These are phyloP conservation scores for Plantago elongata DNA, from an alignment of 257 asterid genomes.

Conservation along the genomic window DNA sequence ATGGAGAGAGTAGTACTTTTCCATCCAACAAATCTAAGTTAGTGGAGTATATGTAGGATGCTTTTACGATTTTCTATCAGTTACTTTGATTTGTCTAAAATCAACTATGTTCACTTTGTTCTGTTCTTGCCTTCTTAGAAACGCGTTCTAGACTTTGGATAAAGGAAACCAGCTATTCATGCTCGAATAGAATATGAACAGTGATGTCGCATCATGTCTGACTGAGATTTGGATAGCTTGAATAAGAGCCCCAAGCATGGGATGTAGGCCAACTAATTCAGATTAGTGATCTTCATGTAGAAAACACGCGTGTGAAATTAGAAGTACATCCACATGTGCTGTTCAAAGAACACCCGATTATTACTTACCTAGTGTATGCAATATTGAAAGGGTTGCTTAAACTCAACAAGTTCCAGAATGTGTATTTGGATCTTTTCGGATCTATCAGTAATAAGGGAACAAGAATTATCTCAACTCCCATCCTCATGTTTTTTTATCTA, in stretches of 20 bases:
- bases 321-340: background rate
- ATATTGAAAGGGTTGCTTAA: conserved; percentile 19
- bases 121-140: conserved; percentile 1
- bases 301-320: conserved; percentile 14
- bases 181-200: conserved; percentile 16
- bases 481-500: conserved; percentile 21
- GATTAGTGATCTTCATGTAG: conserved; percentile 20
- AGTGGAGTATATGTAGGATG: background rate
- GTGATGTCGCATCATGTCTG: conserved; percentile 6
- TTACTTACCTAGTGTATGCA: conserved; percentile 11
- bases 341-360: conserved; percentile 8
- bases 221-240: conserved; percentile 9
- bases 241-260: conserved; percentile 18
- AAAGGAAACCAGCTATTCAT: conserved; percentile 13
- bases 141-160: conserved; percentile 17
- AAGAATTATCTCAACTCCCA: conserved; percentile 23
- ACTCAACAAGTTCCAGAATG: conserved; percentile 1
- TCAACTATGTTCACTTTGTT: no score
- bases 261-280: conserved; percentile 9
- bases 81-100: no score
- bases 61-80: no score
- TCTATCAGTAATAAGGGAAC: conserved; percentile 15
- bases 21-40: background rate
- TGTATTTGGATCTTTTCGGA: conserved; percentile 21
- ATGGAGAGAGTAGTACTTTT: no score